phyloP scores from a whole-genome alignment of 345 rosid genomes.

The Rhizophora apiculata region DNA sequence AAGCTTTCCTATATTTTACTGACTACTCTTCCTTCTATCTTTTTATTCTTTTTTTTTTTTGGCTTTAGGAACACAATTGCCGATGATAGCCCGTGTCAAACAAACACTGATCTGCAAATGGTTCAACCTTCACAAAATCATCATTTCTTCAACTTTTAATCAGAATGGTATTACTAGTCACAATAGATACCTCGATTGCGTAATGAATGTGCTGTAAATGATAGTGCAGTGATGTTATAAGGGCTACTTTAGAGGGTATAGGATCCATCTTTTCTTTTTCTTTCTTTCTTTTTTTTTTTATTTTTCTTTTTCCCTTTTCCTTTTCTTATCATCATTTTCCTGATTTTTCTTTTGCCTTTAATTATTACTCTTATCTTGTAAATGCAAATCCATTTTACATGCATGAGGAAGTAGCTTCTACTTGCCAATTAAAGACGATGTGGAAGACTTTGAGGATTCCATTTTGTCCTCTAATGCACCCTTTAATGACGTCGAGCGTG shows the following conservation, averaged over 20 bases:
- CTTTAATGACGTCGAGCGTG: no score
- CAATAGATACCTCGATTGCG: no score
- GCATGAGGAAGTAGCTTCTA: no score
- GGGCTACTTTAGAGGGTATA: background rate
- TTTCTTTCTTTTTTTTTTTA: background rate
- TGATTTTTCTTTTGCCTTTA: background rate
- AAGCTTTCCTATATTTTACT: background rate
- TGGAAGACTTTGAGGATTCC: no score
- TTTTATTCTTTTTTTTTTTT: no score
- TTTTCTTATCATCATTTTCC: background rate
- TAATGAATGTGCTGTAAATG: no score
- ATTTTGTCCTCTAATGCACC: no score
- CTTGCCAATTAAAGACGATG: no score
- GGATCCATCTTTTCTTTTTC: background rate
- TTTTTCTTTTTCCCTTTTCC: background rate
- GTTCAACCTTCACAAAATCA: constrained; percentile 57
- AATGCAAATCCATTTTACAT: no score
- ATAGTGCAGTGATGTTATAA: no score
- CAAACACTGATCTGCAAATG: constrained; percentile 71
- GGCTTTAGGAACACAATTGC: constrained; percentile 47
- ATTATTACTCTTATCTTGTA: background rate
- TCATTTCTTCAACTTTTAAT: constrained; percentile 70
- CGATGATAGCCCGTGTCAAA: constrained; percentile 83
- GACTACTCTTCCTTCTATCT: background rate
- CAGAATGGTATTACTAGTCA: no score